Percentiles rank a stretch among this genome's conserved stretches.
Evolutionary conservation across 2,329 filamentous ascomycete genomes (phyloP).

Genomic region (Phaeophleospora eucalypticola): DNA sequence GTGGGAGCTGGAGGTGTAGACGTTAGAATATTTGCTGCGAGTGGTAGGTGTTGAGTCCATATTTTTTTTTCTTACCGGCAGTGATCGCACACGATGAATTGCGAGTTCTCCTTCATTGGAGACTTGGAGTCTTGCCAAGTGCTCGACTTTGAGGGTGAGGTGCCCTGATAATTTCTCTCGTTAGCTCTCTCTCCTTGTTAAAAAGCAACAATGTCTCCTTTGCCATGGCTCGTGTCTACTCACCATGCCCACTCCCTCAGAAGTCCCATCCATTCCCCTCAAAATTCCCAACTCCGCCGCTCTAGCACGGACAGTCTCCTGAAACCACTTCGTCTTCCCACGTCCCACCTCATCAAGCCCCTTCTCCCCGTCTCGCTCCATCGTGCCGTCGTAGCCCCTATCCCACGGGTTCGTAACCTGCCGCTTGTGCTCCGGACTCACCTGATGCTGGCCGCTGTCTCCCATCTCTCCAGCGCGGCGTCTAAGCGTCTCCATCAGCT

Average conservation of each 20-base stretch:
- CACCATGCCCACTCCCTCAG: neutral
- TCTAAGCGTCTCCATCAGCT: no score
- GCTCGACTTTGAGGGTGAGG: neutral
- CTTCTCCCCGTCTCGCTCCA: no score
- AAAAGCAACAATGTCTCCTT: no score
- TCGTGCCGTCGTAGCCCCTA: neutral
- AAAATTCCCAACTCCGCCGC: conserved; percentile 15
- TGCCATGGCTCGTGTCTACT: no score
- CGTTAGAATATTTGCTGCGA: no score
- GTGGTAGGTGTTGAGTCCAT: neutral
- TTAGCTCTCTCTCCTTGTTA: neutral
- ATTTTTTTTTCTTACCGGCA: conserved; percentile 8
- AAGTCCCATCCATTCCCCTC: conserved; percentile 1
- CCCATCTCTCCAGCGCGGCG: no score
- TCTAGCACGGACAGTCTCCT: conserved; percentile 5
- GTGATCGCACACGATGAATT: conserved; percentile 20
- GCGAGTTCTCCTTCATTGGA: conserved; percentile 5
- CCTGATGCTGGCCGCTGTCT: no score
- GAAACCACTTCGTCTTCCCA: conserved; percentile 3
- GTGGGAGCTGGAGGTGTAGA: conserved; percentile 14
- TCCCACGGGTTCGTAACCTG: conserved; percentile 3
- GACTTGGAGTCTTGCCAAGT: conserved; percentile 3
- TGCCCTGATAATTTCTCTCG: conserved; percentile 1
- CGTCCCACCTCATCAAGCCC: no score
- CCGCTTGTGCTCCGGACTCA: neutral